Evolutionary conservation across 306 rosid species (phyloP), one percentile per base, ranked within the genome.

Genomic region (Lathyrus oleraceus): DNA sequence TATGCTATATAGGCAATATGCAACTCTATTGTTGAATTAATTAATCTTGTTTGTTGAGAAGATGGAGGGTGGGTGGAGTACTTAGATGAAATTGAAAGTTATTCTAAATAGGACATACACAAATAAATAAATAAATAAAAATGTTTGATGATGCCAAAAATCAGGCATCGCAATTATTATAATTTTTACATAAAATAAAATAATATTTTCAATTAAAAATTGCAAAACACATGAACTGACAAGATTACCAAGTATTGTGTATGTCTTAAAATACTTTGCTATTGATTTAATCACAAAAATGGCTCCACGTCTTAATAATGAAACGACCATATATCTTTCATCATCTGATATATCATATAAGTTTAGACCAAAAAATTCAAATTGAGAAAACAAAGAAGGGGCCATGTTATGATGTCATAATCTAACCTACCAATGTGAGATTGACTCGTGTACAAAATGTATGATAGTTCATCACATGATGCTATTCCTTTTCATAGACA

Each of bases 401-500:
- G 52, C 71, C 75, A 10, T 15, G 51, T 60, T 47, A 49, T 47
- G 20, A n/a, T 51, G 27, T 8, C 19, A 12, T 49, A 49, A 49
- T 51, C 1, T 42, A 9, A 20, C 6, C 16, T 8, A 56, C 60
- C 58, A 65, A 17, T 72, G 35, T 19, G 70, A 65, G 21, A 13
- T 47, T 16, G 65, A 60, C 44, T 67, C 45, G 79, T 79, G 64
- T 9, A 35, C 21, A 43, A 1, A 53, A 10, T 39, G 28, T 11
- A 36, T 56, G 51, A 69, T 48, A 15, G 15, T 17, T 2, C 0
- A 59, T 71, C 81, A 71, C 78, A 53, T 81, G 84, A 53, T 81
- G 84, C 12, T 16, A n/a, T 81, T 75, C 47, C 45, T 28, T 42
- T 51, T 75, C 77, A 64, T 36, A 75, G 70, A 54, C 52, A 64